Base-by-base conservation (phyloP, 306 rosid genomes). In the Sicyos edulis region DNA sequence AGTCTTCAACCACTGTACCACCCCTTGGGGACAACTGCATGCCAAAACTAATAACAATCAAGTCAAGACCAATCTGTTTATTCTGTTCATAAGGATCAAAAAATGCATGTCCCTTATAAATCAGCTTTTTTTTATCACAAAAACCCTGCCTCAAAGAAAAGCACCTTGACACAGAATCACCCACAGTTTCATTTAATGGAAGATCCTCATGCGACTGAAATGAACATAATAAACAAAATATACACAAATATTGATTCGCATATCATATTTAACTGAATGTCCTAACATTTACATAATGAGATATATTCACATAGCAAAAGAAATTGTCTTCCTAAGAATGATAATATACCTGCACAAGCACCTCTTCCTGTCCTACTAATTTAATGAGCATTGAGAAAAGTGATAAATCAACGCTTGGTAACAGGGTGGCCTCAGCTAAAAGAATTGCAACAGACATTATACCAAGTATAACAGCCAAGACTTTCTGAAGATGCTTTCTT, bases 361-460 rank as follows among this genome's bases (percentile, higher is more conserved):
- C 86, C 81, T 93, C 98, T 82, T 83, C 86, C 55, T 82, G 80
- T 78, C 81, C 85, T 58, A 90, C 97, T 71, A 89, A 82, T 67
- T 87, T 90, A 74, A 93, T 85, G 40, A 90, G 96, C 82, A 93
- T 85, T 13, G 98, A 91, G 78, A 93, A 93, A 74, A 93, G 97
- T 54, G 98, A 93, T 54, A 93, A 83, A 87, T 93, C 86, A 52
- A 90, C 87, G 71, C 83, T 89, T 8, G 98, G 89, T 58, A 93
- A 90, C 63, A 90, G 86, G 64, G 98, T 93, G 71, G 98, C 98
- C 89, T 93, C 98, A 1, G 96, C 96, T 73, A 93, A 84, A 74
- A 93, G 97, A 86, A 93, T 93, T 60, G 97, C 96, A 83, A 72
- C 91, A 21, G 98, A 93, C 79, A 93, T 88, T 73, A 85, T 76